These are phyloP conservation scores for Carex sylvatica DNA, from an alignment of 202 grass and related monocot species.

Conservation along the genomic window DNA sequence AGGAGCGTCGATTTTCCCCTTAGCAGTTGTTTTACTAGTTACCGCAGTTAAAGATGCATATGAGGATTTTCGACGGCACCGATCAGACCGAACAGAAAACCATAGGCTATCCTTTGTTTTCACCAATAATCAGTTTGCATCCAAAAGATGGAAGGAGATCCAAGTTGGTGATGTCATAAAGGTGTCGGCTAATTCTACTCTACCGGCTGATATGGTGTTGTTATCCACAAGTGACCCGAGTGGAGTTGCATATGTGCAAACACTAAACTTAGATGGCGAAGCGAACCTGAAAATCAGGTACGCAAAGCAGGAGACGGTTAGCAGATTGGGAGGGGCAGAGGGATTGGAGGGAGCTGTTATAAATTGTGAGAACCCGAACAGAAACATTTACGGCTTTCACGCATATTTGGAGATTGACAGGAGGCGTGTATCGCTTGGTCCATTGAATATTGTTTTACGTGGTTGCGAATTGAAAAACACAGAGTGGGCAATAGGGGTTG, in stretches of 20 bases:
- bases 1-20: slow-evolving; percentile 45
- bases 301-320: slow-evolving; percentile 67
- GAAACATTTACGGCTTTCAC: slow-evolving; percentile 83
- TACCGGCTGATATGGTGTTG: slow-evolving; percentile 78
- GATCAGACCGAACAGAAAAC: slow-evolving; percentile 69
- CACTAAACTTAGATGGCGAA: slow-evolving; percentile 85
- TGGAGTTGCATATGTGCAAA: slow-evolving; percentile 82
- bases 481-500: slow-evolving; percentile 63
- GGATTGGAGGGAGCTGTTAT: slow-evolving; percentile 43
- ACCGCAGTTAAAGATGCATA: slow-evolving; percentile 83
- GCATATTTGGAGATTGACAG: slow-evolving; percentile 56
- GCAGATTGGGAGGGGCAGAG: slow-evolving; percentile 7
- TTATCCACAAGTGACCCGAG: slow-evolving; percentile 65
- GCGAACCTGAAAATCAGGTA: slow-evolving; percentile 94
- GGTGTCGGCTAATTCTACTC: slow-evolving; percentile 49
- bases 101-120: slow-evolving; percentile 50
- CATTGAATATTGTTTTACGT: slow-evolving; percentile 72
- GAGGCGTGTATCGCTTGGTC: slow-evolving; percentile 58
- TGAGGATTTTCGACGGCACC: slow-evolving; percentile 84
- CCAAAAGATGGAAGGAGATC: slow-evolving; percentile 60
- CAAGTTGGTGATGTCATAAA: slow-evolving; percentile 65
- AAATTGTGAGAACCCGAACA: slow-evolving; percentile 62
- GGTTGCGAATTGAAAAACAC: slow-evolving; percentile 91
- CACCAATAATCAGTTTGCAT: slow-evolving; percentile 22
- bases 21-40: slow-evolving; percentile 63